phyloP scores from a whole-genome alignment of 352 stramenopile species.

The Pythium periplocum region DNA sequence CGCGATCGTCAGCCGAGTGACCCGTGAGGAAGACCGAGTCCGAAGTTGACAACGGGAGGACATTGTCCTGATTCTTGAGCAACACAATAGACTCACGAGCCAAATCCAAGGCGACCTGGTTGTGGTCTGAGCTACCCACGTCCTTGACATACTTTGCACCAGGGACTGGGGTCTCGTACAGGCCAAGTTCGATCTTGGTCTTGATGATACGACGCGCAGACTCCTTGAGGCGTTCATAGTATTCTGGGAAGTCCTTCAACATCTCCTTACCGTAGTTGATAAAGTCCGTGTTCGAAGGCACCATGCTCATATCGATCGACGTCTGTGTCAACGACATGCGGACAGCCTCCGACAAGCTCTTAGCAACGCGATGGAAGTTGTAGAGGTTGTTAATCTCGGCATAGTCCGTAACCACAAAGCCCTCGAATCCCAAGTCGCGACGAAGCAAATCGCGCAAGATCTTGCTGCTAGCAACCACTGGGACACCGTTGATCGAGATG shows the following conservation, averaged over 20 bases:
- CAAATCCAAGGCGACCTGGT: conserved; percentile 48
- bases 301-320: conserved; percentile 91
- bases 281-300: conserved; percentile 43
- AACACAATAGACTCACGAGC: conserved; percentile 79
- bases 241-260: conserved; percentile 25
- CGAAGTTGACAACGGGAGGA: conserved; percentile 34
- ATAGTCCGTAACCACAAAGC: conserved; percentile 90
- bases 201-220: conserved; percentile 62
- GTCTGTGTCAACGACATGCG: conserved; percentile 66
- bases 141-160: conserved; percentile 30
- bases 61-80: conserved; percentile 58
- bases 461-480: conserved; percentile 47
- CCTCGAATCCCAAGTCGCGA: conserved; percentile 52
- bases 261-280: conserved; percentile 42
- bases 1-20: conserved; percentile 46
- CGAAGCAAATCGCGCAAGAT: conserved; percentile 18
- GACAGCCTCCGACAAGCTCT: conserved; percentile 49
- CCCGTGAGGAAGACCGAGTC: conserved; percentile 53
- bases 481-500: conserved; percentile 61
- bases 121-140: conserved; percentile 49
- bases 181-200: conserved; percentile 62
- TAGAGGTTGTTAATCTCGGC: conserved; percentile 89
- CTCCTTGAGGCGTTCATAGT: conserved; percentile 43
- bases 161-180: conserved; percentile 65
- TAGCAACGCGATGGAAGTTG: conserved; percentile 51